Evolutionary conservation across 2,329 filamentous ascomycete genomes (phyloP).

Genomic region (Scytalidium lignicola): DNA sequence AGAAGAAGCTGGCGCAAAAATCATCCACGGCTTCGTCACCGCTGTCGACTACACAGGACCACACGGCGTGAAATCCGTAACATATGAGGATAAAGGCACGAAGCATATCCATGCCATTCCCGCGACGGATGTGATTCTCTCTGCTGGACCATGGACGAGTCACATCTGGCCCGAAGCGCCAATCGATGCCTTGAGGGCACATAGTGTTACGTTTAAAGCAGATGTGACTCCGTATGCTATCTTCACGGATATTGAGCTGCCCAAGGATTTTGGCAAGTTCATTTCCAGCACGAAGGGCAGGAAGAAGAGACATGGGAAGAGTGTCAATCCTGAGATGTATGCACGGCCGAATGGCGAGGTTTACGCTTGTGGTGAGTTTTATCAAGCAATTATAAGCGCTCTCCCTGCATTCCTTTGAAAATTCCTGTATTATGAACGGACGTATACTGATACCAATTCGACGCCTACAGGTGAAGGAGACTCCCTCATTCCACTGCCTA

Average conservation of each 20-base stretch:
- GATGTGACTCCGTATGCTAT: constrained; percentile 69
- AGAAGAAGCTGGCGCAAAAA: constrained; percentile 59
- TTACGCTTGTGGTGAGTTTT: constrained; percentile 80
- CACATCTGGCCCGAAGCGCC: constrained; percentile 51
- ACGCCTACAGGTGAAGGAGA: constrained; percentile 66
- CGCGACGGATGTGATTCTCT: constrained; percentile 39
- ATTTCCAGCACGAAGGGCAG: constrained; percentile 32
- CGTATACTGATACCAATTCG: not conserved
- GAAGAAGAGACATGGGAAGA: constrained; percentile 52
- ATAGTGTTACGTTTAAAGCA: constrained; percentile 60
- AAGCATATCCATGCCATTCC: constrained; percentile 42
- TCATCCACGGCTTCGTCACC: constrained; percentile 66
- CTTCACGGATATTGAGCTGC: constrained; percentile 81
- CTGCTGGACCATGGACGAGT: constrained; percentile 58
- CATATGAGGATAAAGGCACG: constrained; percentile 50
- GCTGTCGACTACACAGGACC: constrained; percentile 57
- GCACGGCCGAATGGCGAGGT: constrained; percentile 83
- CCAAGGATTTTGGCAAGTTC: constrained; percentile 51
- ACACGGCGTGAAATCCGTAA: constrained; percentile 62
- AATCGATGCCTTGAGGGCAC: constrained; percentile 54
- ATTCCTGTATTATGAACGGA: too few species aligned
- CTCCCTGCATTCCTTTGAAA: too few species aligned
- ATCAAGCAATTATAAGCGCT: too few species aligned
- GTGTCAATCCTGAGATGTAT: constrained; percentile 88
- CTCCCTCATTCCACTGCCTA: constrained; percentile 65